Conservation (phyloP, 2,329 filamentous ascomycete species). For the Arthrobotrys sinensis region DNA sequence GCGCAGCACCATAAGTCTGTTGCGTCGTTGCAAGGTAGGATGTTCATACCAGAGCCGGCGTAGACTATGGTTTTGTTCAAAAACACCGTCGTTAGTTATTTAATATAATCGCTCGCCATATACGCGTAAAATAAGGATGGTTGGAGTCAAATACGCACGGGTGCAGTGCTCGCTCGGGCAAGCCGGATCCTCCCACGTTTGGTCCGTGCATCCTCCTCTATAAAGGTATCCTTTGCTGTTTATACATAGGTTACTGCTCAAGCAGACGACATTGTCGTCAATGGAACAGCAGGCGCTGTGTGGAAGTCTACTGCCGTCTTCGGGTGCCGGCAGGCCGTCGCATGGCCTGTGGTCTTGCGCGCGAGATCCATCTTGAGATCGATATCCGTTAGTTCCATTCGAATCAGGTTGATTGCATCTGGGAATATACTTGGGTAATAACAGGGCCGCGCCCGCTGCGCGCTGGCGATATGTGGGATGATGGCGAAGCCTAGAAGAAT, state of each 20-base stretch:
- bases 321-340: neutral
- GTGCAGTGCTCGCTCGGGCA: constrained; percentile 39
- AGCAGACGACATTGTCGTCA: constrained; percentile 47
- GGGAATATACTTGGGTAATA: constrained; percentile 45
- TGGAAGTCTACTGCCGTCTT: neutral
- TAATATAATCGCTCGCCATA: neutral
- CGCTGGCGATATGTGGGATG: neutral
- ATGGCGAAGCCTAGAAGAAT: constrained; percentile 7
- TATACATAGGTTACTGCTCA: constrained; percentile 44
- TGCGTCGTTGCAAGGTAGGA: constrained; percentile 50
- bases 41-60: constrained; percentile 29
- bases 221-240: constrained; percentile 50
- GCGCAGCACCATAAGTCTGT: constrained; percentile 52
- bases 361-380: constrained; percentile 27
- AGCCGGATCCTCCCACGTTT: constrained; percentile 12
- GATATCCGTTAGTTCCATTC: neutral
- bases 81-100: neutral
- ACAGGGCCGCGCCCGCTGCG: constrained; percentile 30
- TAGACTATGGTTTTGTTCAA: constrained; percentile 15
- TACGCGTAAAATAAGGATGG: neutral
- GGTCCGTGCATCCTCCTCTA: constrained; percentile 49
- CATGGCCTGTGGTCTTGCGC: constrained; percentile 19
- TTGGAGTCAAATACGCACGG: constrained; percentile 12
- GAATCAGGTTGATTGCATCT: too few species aligned
- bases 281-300: constrained; percentile 43